Evolutionary conservation across 176 grass and related monocot species (phyloP), one percentile per base, ranked within the genome.

Genomic region (Rhynchospora breviuscula): DNA sequence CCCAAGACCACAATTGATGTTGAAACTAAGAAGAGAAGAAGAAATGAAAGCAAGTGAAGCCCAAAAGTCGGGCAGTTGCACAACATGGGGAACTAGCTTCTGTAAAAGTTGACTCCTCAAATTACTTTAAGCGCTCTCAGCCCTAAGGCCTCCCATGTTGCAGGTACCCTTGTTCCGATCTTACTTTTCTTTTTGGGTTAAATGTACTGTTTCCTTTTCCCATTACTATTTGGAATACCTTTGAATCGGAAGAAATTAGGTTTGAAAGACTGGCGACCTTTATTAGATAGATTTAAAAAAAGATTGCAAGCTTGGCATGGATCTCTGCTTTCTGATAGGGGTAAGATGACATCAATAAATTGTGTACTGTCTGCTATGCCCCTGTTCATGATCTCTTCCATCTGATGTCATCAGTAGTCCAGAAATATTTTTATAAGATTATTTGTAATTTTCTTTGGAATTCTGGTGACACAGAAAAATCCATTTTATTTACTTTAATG

Each of bases 21-120:
- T 59, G 91, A 98, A 87, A 95, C 96, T 60, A 98, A 90, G 84
- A 98, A 82, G 83, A 95, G 70, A 79, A 88, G 93, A 98, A 88
- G 96, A 95, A 94, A 91, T 98, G 89, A 95, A 98, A 90, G 86
- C 86, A 81, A 94, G 75, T 86, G 93, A 98, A 91, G 93, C 91
- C 57, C 93, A 95, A 40, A 82, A 91, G 77, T 79, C 81, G 48
- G 23, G 93, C 89, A 64, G 91, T 86, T 83, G 81, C 80, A 86
- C 91, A 91, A 46, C 96, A 98, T 86, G 93, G 96, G 57, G 96
- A 98, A 81, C 84, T 98, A 81, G 93, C 96, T 67, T 91, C 95
- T 79, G 93, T 98, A 60, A 89, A 89, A 67, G 93, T 98, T 67
- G 85, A 87, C 33, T 67, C 89, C 89, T 74, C 84, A 95, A 89